Conservation (phyloP, 306 rosid species). For the Hylodesmum podocarpum region DNA sequence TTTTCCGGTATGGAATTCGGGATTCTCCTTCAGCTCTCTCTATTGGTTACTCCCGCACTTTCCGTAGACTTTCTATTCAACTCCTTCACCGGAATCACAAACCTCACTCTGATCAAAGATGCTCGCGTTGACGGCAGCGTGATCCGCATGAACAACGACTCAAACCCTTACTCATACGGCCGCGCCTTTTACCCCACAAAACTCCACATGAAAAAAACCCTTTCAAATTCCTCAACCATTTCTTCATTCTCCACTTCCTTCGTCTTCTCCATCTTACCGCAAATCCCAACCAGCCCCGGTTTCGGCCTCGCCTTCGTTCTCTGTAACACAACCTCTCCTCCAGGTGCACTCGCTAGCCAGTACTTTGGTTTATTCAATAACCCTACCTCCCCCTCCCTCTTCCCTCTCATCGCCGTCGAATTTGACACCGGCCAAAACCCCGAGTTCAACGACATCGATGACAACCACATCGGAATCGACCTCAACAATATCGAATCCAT, state of each 20-base stretch:
- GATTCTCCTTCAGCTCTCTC: slow-evolving; percentile 6
- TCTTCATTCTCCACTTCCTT: slow-evolving; percentile 83
- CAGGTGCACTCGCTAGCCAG: slow-evolving; percentile 72
- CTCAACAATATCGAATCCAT: slow-evolving; percentile 53
- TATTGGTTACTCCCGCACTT: slow-evolving; percentile 2
- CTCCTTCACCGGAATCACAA: slow-evolving; percentile 56
- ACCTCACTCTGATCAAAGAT: slow-evolving; percentile 63
- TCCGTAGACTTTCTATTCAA: slow-evolving; percentile 62
- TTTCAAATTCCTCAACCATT: slow-evolving; percentile 29
- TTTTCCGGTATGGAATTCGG: background rate
- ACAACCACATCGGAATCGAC: slow-evolving; percentile 82
- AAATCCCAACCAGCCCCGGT: slow-evolving; percentile 65
- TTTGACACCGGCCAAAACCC: slow-evolving; percentile 85
- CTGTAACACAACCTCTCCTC: slow-evolving; percentile 66
- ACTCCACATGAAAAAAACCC: slow-evolving; percentile 13
- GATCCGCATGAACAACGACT: slow-evolving; percentile 76
- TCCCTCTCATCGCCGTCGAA: slow-evolving; percentile 77
- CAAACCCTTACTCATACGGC: slow-evolving; percentile 59
- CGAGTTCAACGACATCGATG: slow-evolving; percentile 71
- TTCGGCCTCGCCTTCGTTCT: slow-evolving; percentile 84
- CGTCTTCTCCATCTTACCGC: slow-evolving; percentile 71
- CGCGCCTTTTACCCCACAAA: slow-evolving; percentile 57
- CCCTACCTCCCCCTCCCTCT: slow-evolving; percentile 36
- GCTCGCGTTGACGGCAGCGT: slow-evolving; percentile 53
- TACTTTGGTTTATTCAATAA: slow-evolving; percentile 81